Base-by-base conservation (phyloP, 768 basidiomycete genomes). In the Termitomyces titanicus region DNA sequence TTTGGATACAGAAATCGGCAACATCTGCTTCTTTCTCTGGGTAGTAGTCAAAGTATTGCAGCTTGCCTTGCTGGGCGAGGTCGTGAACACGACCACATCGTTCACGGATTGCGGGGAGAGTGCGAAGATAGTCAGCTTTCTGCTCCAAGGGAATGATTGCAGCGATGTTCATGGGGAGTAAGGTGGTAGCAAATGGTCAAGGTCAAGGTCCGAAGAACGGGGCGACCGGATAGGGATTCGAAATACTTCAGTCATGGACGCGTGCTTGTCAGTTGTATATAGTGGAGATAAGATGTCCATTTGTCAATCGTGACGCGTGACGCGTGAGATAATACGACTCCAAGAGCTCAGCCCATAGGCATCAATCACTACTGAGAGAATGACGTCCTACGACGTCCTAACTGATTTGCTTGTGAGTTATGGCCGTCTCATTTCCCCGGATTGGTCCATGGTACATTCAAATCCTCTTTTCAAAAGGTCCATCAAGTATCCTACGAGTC, bases 51-150 rank as follows among this genome's bases (percentile, higher is more conserved):
- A 96, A 96, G 70, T 92, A 94, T 61, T 94, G 74, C 11, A 97
- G 80, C 63, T 87, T 82, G 48, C 84, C 88, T 58, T 79, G 66
- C 67, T 82, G 74, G 12, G 92, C 94, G 18, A 96, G 84, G 27
- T 84, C 79, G 68, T 89, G 84, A 33, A 98, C 92, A 39, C 79
- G 79, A 11, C 71, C 67, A 69, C 94, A 98, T 40, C 92, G 81
- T 63, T 94, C 88, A 44, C 96, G 83, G 63, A 98, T 93, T n/a
- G 94, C 83, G 15, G 92, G 89, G 3, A 97, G 78, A 0, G 91
- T 93, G 31, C 88, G 86, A 42, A 97, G 82, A 65, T 94, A 95
- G 5, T 71, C 73, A 24, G 85, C 83, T 37, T 73, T 81, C 57
- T 76, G 68, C 39, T 70, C 61, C 15, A 69, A 53, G 11, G 73